These are phyloP conservation scores for Jackrogersella multiformis DNA, from an alignment of 495 filamentous ascomycete species.

Conservation along the genomic window DNA sequence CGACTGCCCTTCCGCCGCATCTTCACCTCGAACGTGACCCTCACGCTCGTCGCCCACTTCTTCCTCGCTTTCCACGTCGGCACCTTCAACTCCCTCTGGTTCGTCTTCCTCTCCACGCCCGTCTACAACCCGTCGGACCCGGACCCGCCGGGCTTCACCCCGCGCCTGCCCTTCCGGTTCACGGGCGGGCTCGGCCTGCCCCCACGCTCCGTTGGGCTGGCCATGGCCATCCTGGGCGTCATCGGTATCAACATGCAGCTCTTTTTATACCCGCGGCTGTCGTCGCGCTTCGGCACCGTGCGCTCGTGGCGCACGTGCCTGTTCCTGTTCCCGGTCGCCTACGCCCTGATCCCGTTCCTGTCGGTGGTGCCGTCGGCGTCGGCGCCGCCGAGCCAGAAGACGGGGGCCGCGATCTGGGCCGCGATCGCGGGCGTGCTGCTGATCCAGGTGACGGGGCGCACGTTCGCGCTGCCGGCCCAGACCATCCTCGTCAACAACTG, in stretches of 20 bases:
- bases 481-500: slow-evolving; percentile 87
- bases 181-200: slow-evolving; percentile 83
- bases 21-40: slow-evolving; percentile 77
- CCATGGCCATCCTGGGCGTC: slow-evolving; percentile 78
- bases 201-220: slow-evolving; percentile 77
- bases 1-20: slow-evolving; percentile 75
- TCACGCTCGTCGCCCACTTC: slow-evolving; percentile 72
- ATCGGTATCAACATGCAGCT: slow-evolving; percentile 83
- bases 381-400: slow-evolving; percentile 69
- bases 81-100: slow-evolving; percentile 86
- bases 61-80: slow-evolving; percentile 81
- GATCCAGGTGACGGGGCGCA: slow-evolving; percentile 80
- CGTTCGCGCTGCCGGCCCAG: slow-evolving; percentile 80
- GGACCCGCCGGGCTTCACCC: slow-evolving; percentile 44
- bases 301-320: slow-evolving; percentile 74
- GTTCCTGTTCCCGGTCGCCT: slow-evolving; percentile 76
- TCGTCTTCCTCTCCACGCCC: slow-evolving; percentile 83
- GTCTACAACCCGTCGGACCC: slow-evolving; percentile 65
- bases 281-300: slow-evolving; percentile 72
- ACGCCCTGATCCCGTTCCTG: slow-evolving; percentile 76
- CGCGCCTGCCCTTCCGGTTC: slow-evolving; percentile 71
- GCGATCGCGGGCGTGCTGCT: slow-evolving; percentile 73
- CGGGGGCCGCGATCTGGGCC: slow-evolving; percentile 72
- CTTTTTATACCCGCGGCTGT: slow-evolving; percentile 76
- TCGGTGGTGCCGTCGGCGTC: slow-evolving; percentile 70